Evolutionary conservation across 371 early-diverging fungal genomes (phyloP), one percentile per base, ranked within the genome.

Genomic region (Conidiobolus incongruus): DNA sequence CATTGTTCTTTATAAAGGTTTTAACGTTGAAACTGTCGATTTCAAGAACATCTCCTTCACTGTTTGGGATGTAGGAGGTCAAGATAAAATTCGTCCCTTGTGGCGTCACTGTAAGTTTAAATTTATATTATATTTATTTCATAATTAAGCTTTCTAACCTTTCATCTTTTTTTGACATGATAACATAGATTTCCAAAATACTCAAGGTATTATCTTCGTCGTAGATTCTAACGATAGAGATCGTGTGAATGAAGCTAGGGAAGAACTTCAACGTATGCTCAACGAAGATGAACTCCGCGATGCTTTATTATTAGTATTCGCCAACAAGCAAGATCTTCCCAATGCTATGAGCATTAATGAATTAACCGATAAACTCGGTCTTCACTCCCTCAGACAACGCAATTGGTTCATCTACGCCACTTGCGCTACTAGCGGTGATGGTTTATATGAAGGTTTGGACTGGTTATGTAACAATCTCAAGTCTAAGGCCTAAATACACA

Each of bases 21-120:
- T 94, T 70, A 94, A 94, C 62, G 89, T 93, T 47, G 94, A 93
- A 64, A 92, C 90, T 28, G 89, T 95, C 40, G 80, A 83, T 49
- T 93, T 90, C 68, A 92, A 90, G 61, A 92, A 90, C 70, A 84
- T 92, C 61, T 81, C 72, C 53, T 93, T 93, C 61, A 88, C 85
- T 53, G 88, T 93, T 48, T 92, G 91, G 93, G 96, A 95, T 69
- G 77, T 95, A 48, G 96, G 96, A 44, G 96, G 93, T 52, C 91
- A 91, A 65, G 87, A 87, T 55, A 88, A 86, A 63, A 95, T 95
- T 53, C 75, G 96, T 52, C 82, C 85, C 30, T 62, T 83, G 62
- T 87, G 86, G 86, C 67, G 84, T 46, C 84, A 84, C 60, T 86
- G 60, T 65, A 59, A 43, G 62, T 58, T 49, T 48, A 23, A n/a